Evolutionary conservation across 805 yeast genomes (phyloP).

Genomic region (Debaryomyces tyrocola): DNA sequence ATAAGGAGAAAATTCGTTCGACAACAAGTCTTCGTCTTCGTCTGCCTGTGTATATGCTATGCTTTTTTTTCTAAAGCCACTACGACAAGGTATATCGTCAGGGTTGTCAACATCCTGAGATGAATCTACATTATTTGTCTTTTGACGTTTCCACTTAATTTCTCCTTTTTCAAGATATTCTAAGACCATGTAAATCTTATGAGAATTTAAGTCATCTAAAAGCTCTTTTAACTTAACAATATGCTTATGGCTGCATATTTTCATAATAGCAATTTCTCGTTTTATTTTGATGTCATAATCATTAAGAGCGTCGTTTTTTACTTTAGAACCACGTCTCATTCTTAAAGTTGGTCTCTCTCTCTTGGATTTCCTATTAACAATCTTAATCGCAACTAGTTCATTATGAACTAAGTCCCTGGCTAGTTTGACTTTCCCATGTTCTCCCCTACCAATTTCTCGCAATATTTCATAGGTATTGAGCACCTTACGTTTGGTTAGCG

Average conservation of each 20-base stretch:
- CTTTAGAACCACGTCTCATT: conserved; percentile 21
- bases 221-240: conserved; percentile 53
- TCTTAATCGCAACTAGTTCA: conserved; percentile 86
- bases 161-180: conserved; percentile 93
- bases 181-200: conserved; percentile 85
- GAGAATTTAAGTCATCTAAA: conserved; percentile 78
- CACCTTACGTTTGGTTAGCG: conserved; percentile 74
- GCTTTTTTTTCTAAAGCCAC: conserved; percentile 17
- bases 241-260: conserved; percentile 47
- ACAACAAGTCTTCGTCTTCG: conserved; percentile 20
- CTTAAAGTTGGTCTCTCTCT: conserved; percentile 33
- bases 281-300: conserved; percentile 39
- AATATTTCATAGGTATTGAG: conserved; percentile 88
- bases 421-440: conserved; percentile 96
- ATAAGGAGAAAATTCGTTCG: conserved; percentile 50
- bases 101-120: conserved; percentile 2
- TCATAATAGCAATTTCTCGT: conserved; percentile 46
- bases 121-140: conserved; percentile 1
- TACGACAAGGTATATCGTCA: conserved; percentile 44
- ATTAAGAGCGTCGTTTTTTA: conserved; percentile 9
- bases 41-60: conserved; percentile 12
- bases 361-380: conserved; percentile 68
- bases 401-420: conserved; percentile 70
- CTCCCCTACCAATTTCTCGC: conserved; percentile 90
- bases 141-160: conserved; percentile 65